Evolutionary conservation across 441 rosid genomes (phyloP), one percentile per base, ranked within the genome.

Genomic region (Gossypium schwendimanii): DNA sequence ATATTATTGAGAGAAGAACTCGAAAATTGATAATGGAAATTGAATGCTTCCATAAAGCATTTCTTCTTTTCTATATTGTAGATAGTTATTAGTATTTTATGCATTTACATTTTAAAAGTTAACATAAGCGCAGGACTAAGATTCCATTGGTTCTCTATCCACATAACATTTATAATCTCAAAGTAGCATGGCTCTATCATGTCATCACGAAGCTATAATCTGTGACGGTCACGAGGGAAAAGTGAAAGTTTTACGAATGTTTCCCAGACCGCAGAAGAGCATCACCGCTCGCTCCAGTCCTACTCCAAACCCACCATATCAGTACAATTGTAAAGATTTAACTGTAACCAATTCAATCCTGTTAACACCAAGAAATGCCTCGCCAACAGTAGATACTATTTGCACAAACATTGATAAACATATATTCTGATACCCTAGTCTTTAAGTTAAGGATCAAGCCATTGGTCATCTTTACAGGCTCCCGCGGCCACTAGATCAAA

Each of bases 281-380:
- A 92, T 94, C 7, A 94, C 90, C 55, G 89, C 96, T 2, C 91
- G 88, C 80, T 94, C 95, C 76, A 93, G 68, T 20, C 97, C 98
- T 8, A 86, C 92, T 44, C 97, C 91, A 15, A 94, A 92, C 6
- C 98, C 97, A 17, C 93, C 97, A 54, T 85, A 89, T 76, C 93
- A 91, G 81, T 50, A 18, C 14, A 31, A 72, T 8, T 26, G 7
- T 2, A 28, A 49, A 52, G 11, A 2, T 49, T 33, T 10, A 55
- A 12, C 11, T 6, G 3, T 54, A 11, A 36, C 28, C 18, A 33
- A 17, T 52, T 52, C 28, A 33, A 54, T 69, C 6, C 26, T 14
- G 3, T 23, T 12, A 47, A 36, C 15, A 6, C 0, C 18, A 44
- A 44, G 36, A 64, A 41, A 64, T 17, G 33, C 18, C n/a, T 64